Evolutionary conservation across 2,329 filamentous ascomycete genomes (phyloP).

Genomic region (Cercospora citrullina): DNA sequence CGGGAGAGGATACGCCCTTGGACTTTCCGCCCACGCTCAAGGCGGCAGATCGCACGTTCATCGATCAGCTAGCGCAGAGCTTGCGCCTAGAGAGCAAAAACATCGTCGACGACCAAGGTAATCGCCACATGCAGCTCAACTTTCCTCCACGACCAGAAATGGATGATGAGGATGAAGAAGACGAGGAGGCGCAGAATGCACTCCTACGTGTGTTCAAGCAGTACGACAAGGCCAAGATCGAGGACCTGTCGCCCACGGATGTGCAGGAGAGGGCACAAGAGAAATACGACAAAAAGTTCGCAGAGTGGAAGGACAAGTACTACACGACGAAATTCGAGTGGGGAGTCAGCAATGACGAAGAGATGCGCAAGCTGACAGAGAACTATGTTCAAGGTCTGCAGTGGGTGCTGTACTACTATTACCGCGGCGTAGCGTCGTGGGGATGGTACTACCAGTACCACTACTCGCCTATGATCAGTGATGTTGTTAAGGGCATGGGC

Average conservation of each 20-base stretch:
- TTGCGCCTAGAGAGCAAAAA: slow-evolving; percentile 67
- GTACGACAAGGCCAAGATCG: slow-evolving; percentile 85
- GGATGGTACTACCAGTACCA: slow-evolving; percentile 98
- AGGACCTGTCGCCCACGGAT: slow-evolving; percentile 77
- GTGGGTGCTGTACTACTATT: slow-evolving; percentile 98
- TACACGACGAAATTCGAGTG: slow-evolving; percentile 90
- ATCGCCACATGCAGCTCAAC: slow-evolving; percentile 65
- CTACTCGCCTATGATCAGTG: slow-evolving; percentile 95
- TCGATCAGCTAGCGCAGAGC: slow-evolving; percentile 77
- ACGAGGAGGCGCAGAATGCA: slow-evolving; percentile 81
- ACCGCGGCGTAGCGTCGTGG: slow-evolving; percentile 95
- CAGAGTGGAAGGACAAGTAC: slow-evolving; percentile 91
- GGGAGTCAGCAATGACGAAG: slow-evolving; percentile 75
- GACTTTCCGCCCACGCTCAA: slow-evolving; percentile 73
- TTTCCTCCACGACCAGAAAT: slow-evolving; percentile 55
- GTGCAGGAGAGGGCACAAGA: slow-evolving; percentile 75
- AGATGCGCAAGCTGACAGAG: slow-evolving; percentile 79
- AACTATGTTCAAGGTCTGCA: slow-evolving; percentile 98
- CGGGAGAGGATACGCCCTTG: slow-evolving; percentile 57
- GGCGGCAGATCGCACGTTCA: slow-evolving; percentile 87
- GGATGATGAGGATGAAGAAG: slow-evolving; percentile 66
- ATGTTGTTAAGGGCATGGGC: slow-evolving; percentile 82
- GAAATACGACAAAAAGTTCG: slow-evolving; percentile 87
- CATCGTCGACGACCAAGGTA: slow-evolving; percentile 62
- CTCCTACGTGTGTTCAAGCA: slow-evolving; percentile 81